A percentile compares a stretch with the other conserved stretches of the same genome.
These are phyloP conservation scores for Saccharomycopsis vini DNA, from an alignment of 805 yeast genomes.

Conservation along the genomic window DNA sequence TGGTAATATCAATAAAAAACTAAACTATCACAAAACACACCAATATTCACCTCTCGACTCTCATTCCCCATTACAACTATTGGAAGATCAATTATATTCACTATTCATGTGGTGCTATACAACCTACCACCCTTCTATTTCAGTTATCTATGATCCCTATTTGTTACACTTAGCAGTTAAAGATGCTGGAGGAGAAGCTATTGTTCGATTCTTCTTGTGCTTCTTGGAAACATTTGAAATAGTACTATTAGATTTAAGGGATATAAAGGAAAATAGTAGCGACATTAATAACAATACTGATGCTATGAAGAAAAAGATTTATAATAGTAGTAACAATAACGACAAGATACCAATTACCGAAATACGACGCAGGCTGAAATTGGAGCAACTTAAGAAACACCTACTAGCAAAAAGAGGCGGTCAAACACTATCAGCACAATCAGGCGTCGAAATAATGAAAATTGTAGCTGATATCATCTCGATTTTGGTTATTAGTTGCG, in stretches of 20 bases:
- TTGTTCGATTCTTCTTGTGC: neutral
- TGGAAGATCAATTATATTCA: slow-evolving; percentile 14
- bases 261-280: neutral
- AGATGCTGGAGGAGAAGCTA: slow-evolving; percentile 1
- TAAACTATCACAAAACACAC: neutral
- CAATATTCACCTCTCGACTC: neutral
- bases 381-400: slow-evolving; percentile 1
- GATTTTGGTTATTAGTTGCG: slow-evolving; percentile 1
- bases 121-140: slow-evolving; percentile 2
- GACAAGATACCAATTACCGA: neutral
- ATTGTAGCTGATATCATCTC: slow-evolving; percentile 5
- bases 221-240: neutral
- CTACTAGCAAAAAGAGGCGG: neutral
- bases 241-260: neutral
- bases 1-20: neutral
- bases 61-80: neutral
- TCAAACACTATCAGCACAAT: neutral
- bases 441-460: slow-evolving; percentile 1
- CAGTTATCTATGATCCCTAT: slow-evolving; percentile 13
- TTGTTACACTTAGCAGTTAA: slow-evolving; percentile 4
- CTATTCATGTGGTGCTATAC: slow-evolving; percentile 11
- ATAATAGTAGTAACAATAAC: too few species aligned
- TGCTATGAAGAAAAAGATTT: neutral
- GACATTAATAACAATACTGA: neutral
- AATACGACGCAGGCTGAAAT: neutral